Percentiles rank a stretch among this genome's conserved stretches.
Conservation (phyloP, 2,329 filamentous ascomycete species). For the Ascochyta clinopodiicola region DNA sequence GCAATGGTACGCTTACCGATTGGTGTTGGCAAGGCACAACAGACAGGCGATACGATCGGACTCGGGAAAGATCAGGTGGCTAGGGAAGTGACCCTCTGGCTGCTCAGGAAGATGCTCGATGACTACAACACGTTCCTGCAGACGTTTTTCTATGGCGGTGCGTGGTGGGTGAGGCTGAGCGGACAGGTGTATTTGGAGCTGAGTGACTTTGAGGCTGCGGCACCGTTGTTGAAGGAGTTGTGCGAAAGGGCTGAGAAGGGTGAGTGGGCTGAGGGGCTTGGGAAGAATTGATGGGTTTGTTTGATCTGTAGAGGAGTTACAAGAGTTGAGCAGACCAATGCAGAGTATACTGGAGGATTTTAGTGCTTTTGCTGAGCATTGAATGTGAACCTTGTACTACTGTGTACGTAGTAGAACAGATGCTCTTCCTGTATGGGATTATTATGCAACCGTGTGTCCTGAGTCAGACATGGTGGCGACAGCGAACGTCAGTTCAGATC, state of each 20-base stretch:
- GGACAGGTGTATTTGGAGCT: conserved; percentile 85
- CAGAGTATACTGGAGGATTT: too few species aligned
- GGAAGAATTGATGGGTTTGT: background rate
- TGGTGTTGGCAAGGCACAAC: conserved; percentile 43
- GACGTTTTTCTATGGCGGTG: conserved; percentile 65
- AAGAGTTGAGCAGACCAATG: too few species aligned
- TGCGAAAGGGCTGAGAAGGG: conserved; percentile 59
- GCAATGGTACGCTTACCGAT: conserved; percentile 78
- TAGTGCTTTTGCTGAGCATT: too few species aligned
- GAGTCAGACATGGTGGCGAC: too few species aligned
- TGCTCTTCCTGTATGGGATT: too few species aligned
- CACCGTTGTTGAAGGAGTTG: conserved; percentile 62
- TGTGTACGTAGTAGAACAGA: too few species aligned
- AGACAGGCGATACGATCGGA: conserved; percentile 22
- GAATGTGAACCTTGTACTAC: too few species aligned
- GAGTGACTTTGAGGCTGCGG: conserved; percentile 77
- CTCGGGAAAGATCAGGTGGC: conserved; percentile 30
- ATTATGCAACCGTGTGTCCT: too few species aligned
- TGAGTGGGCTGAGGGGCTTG: conserved; percentile 39
- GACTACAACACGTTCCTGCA: conserved; percentile 77
- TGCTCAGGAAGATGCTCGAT: conserved; percentile 51
- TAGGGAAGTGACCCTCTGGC: conserved; percentile 49
- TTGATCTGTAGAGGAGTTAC: background rate
- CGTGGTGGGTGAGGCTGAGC: conserved; percentile 75
- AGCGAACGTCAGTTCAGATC: too few species aligned